Percentiles rank a stretch among this genome's conserved stretches.
Conservation (phyloP, 768 basidiomycete genomes). For the Tricholoma bakamatsutake region DNA sequence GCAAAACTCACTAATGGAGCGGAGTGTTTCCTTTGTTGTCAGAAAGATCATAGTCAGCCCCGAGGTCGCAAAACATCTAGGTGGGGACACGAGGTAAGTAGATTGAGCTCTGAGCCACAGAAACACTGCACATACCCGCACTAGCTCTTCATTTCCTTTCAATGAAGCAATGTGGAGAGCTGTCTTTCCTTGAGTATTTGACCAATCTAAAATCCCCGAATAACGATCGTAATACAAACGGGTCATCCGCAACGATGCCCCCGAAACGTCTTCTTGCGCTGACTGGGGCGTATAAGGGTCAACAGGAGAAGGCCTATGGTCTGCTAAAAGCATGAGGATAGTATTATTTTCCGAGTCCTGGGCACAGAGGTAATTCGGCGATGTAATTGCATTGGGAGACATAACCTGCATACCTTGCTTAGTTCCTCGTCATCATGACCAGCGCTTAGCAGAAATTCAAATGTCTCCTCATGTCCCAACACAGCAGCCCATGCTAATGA, state of each 20-base stretch:
- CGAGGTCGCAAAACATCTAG: constrained; percentile 88
- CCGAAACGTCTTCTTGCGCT: constrained; percentile 55
- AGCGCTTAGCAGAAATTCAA: constrained; percentile 78
- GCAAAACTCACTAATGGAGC: constrained; percentile 74
- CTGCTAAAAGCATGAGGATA: constrained; percentile 89
- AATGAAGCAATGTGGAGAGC: constrained; percentile 84
- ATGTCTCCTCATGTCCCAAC: constrained; percentile 86
- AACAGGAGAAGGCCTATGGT: constrained; percentile 52
- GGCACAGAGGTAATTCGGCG: neutral
- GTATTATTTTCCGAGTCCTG: constrained; percentile 94
- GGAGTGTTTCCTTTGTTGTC: constrained; percentile 92
- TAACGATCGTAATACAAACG: constrained; percentile 82
- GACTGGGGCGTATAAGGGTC: constrained; percentile 42
- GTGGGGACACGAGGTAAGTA: constrained; percentile 2
- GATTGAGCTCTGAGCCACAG: neutral
- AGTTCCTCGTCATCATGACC: constrained; percentile 94
- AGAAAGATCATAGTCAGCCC: constrained; percentile 83
- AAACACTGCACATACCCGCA: constrained; percentile 50
- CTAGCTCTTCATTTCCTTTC: constrained; percentile 87
- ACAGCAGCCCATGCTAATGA: constrained; percentile 90
- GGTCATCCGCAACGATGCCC: constrained; percentile 81
- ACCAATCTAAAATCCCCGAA: constrained; percentile 87
- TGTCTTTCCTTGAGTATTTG: constrained; percentile 85
- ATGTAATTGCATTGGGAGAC: neutral
- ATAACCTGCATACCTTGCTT: constrained; percentile 55